phyloP scores from a whole-genome alignment of 23 red algal species.

The Porphyridium purpureum region DNA sequence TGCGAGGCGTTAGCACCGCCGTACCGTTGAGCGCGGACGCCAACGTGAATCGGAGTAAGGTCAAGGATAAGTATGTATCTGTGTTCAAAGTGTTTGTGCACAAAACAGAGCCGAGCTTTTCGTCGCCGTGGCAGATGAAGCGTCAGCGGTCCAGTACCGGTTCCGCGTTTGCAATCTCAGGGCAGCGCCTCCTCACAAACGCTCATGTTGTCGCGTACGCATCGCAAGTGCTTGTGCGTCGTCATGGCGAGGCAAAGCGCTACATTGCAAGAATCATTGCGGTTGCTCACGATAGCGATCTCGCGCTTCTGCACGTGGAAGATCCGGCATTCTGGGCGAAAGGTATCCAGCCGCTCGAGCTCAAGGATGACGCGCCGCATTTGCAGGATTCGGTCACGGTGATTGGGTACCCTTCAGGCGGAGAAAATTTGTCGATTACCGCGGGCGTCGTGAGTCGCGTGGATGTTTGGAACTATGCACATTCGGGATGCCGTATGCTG shows the following conservation, averaged over 20 bases:
- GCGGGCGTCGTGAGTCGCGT: slow-evolving; percentile 26
- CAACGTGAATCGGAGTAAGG: too few species aligned
- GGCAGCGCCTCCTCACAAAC: slow-evolving; percentile 28
- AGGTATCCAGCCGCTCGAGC: not conserved
- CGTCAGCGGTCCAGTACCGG: slow-evolving; percentile 16
- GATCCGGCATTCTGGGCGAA: slow-evolving; percentile 16
- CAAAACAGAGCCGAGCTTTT: slow-evolving; percentile 23
- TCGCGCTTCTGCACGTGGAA: slow-evolving; percentile 35
- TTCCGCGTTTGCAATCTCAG: slow-evolving; percentile 23
- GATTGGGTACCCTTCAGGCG: slow-evolving; percentile 33
- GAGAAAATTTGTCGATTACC: slow-evolving; percentile 31
- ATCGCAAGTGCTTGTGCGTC: slow-evolving; percentile 15
- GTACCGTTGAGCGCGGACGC: too few species aligned
- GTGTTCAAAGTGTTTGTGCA: slow-evolving; percentile 26
- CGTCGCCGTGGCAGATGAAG: slow-evolving; percentile 39
- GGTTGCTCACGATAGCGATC: slow-evolving; percentile 33
- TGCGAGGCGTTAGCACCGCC: too few species aligned
- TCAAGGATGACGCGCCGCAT: slow-evolving; percentile 1
- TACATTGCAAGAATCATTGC: slow-evolving; percentile 12
- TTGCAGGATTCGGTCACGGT: slow-evolving; percentile 27
- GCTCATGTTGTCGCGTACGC: slow-evolving; percentile 31
- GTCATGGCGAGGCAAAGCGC: slow-evolving; percentile 15
- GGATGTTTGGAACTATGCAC: slow-evolving; percentile 30
- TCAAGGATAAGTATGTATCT: too few species aligned
- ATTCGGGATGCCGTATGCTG: slow-evolving; percentile 12